A percentile compares a stretch with the other conserved stretches of the same genome.
phyloP scores from a whole-genome alignment of 2,329 filamentous ascomycete species.

The Phaeophleospora eucalypticola region DNA sequence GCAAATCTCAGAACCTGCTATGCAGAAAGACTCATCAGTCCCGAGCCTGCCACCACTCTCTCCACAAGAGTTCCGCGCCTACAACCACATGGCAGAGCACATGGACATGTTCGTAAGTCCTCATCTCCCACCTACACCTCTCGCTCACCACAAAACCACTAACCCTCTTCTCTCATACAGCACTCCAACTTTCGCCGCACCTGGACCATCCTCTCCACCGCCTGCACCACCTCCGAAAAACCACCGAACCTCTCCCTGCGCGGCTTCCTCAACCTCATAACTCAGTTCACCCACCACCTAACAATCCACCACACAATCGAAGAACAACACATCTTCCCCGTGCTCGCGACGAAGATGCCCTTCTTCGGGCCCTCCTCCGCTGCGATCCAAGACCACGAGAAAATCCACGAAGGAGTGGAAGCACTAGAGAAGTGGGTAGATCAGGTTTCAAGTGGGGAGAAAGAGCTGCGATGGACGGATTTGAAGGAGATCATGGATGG shows the following conservation, averaged over 20 bases:
- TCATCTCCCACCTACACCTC: slow-evolving; percentile 3
- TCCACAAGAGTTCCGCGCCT: background rate
- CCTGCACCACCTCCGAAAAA: slow-evolving; percentile 57
- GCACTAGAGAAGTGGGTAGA: slow-evolving; percentile 31
- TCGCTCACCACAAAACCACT: background rate
- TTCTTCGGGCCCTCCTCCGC: slow-evolving; percentile 65
- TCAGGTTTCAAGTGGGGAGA: slow-evolving; percentile 53
- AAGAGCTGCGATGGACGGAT: slow-evolving; percentile 43
- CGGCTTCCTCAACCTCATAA: slow-evolving; percentile 63
- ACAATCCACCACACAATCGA: slow-evolving; percentile 77
- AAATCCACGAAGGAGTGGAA: slow-evolving; percentile 64
- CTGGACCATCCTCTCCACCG: slow-evolving; percentile 68
- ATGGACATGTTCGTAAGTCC: slow-evolving; percentile 69
- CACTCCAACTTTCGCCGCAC: slow-evolving; percentile 71
- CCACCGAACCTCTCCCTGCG: slow-evolving; percentile 62
- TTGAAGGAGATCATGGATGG: slow-evolving; percentile 50
- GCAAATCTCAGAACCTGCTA: too few relatives aligned
- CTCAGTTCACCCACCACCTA: slow-evolving; percentile 69
- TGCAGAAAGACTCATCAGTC: background rate
- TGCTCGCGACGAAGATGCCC: slow-evolving; percentile 72
- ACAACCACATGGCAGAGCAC: slow-evolving; percentile 65
- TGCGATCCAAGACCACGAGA: slow-evolving; percentile 68
- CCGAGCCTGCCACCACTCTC: background rate
- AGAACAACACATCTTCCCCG: slow-evolving; percentile 66
- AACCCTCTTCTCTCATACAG: slow-evolving; percentile 38